Percentiles rank a stretch among this genome's conserved stretches.
phyloP scores from a whole-genome alignment of 2,329 filamentous ascomycete species.

The Clonostachys solani region DNA sequence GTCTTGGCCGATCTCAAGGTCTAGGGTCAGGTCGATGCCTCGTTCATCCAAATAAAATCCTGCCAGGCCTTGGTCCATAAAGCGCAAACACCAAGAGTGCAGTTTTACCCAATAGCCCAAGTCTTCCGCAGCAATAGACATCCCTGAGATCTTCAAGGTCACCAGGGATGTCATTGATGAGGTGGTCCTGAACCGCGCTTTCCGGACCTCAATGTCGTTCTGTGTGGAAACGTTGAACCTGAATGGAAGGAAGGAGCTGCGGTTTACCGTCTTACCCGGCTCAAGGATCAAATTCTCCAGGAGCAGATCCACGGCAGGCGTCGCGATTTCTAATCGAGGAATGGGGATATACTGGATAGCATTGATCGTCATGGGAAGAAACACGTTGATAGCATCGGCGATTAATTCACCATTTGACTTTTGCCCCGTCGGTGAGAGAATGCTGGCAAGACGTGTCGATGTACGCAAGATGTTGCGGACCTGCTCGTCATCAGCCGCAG shows the following conservation, averaged over 20 bases:
- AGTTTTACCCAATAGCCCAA: constrained; percentile 86
- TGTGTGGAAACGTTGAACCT: constrained; percentile 75
- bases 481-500: constrained; percentile 68
- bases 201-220: constrained; percentile 83
- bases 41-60: constrained; percentile 82
- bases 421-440: constrained; percentile 63
- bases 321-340: constrained; percentile 81
- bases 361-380: constrained; percentile 73
- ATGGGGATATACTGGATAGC: constrained; percentile 85
- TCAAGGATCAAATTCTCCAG: constrained; percentile 90
- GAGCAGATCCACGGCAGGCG: constrained; percentile 78
- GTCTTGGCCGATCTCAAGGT: constrained; percentile 78
- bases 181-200: constrained; percentile 60
- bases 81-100: constrained; percentile 69
- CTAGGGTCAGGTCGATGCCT: constrained; percentile 81
- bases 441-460: constrained; percentile 60
- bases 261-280: constrained; percentile 78
- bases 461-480: constrained; percentile 66
- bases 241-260: constrained; percentile 86
- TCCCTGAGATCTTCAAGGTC: constrained; percentile 74
- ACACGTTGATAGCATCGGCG: constrained; percentile 72
- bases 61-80: constrained; percentile 80
- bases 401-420: constrained; percentile 68
- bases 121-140: constrained; percentile 81
- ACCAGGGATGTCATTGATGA: constrained; percentile 65